Percentiles rank a stretch among this genome's conserved stretches.
phyloP scores from a whole-genome alignment of 345 rosid genomes.

The Bruguiera parviflora region DNA sequence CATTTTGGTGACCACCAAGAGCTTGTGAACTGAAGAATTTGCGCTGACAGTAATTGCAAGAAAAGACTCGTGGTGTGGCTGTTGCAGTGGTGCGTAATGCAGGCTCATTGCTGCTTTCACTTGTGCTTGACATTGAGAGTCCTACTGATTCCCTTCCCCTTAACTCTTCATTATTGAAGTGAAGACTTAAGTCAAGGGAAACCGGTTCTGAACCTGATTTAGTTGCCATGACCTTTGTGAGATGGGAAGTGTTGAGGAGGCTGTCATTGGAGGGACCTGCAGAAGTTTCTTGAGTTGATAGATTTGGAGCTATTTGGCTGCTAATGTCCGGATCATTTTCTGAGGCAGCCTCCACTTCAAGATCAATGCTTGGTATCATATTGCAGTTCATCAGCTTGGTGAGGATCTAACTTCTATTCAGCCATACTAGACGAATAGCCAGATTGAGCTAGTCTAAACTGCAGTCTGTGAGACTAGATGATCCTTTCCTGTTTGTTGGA shows the following conservation, averaged over 20 bases:
- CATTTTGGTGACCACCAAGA: slow-evolving; percentile 30
- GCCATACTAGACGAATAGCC: neutral
- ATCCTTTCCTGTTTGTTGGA: slow-evolving; percentile 16
- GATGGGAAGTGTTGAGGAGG: slow-evolving; percentile 25
- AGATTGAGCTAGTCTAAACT: slow-evolving; percentile 1
- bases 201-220: slow-evolving; percentile 17
- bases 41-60: slow-evolving; percentile 25
- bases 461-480: slow-evolving; percentile 6
- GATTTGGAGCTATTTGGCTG: slow-evolving; percentile 69
- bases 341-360: slow-evolving; percentile 50
- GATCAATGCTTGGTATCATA: slow-evolving; percentile 54
- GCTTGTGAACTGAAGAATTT: slow-evolving; percentile 30
- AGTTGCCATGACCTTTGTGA: slow-evolving; percentile 12
- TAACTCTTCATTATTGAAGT: slow-evolving; percentile 13
- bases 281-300: slow-evolving; percentile 39
- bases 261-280: slow-evolving; percentile 37
- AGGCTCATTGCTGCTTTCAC: slow-evolving; percentile 55
- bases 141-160: slow-evolving; percentile 26
- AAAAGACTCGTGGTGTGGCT: slow-evolving; percentile 22
- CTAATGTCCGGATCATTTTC: slow-evolving; percentile 49
- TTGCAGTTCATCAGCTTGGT: slow-evolving; percentile 11
- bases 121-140: slow-evolving; percentile 56
- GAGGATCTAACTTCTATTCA: slow-evolving; percentile 6
- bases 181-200: slow-evolving; percentile 24
- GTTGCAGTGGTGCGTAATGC: slow-evolving; percentile 26